Percentiles rank a stretch among this genome's conserved stretches.
phyloP scores from a whole-genome alignment of 163 green algal species.

The Coccomyxa subellipsoidea region DNA sequence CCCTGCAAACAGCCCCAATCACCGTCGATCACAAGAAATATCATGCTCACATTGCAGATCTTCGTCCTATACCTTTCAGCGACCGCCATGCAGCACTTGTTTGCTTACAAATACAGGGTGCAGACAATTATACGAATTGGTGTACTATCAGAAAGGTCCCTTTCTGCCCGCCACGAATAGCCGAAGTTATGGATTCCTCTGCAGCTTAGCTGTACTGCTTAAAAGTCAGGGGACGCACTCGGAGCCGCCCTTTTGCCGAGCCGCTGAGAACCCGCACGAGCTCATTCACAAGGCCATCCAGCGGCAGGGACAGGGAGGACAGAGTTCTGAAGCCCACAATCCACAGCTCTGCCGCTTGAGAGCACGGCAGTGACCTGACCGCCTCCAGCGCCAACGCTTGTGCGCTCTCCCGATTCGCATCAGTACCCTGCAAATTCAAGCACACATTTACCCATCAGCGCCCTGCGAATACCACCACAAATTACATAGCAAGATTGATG shows the following conservation, averaged over 20 bases:
- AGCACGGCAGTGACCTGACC: background rate
- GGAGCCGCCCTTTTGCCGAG: background rate
- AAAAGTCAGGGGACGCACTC: background rate
- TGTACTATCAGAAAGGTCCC: too few species aligned
- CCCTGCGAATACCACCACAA: background rate
- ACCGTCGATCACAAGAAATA: background rate
- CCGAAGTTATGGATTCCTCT: too few species aligned
- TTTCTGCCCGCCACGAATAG: too few species aligned
- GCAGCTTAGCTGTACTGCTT: background rate
- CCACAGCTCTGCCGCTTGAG: conserved; percentile 12
- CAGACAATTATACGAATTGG: too few species aligned
- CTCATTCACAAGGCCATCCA: background rate
- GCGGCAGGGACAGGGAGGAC: background rate
- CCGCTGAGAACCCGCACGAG: conserved; percentile 9
- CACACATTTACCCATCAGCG: background rate
- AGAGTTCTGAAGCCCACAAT: conserved; percentile 10
- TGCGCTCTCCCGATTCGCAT: background rate
- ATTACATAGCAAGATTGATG: background rate
- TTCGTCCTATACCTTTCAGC: background rate
- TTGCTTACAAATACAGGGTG: too few species aligned
- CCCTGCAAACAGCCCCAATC: conserved; percentile 31
- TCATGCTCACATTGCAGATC: background rate
- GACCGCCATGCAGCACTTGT: too few species aligned
- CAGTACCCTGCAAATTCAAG: background rate
- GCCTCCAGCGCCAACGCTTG: conserved; percentile 8